Conservation (phyloP, 148 eudicot species). For the Persicaria maculosa region DNA sequence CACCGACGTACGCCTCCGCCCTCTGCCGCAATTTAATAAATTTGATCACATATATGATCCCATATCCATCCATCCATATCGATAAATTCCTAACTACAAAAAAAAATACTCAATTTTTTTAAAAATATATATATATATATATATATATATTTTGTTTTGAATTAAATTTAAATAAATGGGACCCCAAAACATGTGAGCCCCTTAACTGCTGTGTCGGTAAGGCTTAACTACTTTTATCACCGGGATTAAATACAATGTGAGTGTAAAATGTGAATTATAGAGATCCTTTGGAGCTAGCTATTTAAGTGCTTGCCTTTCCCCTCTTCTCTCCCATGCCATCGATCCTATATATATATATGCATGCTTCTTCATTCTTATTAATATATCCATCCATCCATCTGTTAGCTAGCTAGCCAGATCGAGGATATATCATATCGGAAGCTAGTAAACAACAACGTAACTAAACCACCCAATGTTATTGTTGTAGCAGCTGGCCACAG, state of each 20-base stretch:
- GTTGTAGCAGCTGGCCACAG: neutral
- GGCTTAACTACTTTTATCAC: neutral
- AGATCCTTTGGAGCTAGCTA: neutral
- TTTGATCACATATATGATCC: neutral
- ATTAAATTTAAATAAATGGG: too few species aligned
- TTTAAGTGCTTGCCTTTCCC: neutral
- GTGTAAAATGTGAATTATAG: neutral
- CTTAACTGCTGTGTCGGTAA: neutral
- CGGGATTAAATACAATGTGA: neutral
- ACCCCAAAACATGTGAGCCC: too few species aligned
- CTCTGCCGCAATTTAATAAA: neutral
- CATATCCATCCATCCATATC: neutral
- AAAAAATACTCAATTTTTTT: too few species aligned
- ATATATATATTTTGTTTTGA: too few species aligned
- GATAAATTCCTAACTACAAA: neutral
- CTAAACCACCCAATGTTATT: neutral
- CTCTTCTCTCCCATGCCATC: neutral
- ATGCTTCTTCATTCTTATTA: neutral
- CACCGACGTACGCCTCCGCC: neutral
- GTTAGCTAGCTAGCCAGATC: neutral
- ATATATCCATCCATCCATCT: too few species aligned
- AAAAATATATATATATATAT: too few species aligned
- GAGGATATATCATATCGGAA: neutral
- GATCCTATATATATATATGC: neutral
- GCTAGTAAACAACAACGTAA: too few species aligned